A percentile compares a stretch with the other conserved stretches of the same genome.
Evolutionary conservation across 2,329 filamentous ascomycete genomes (phyloP).

Genomic region (Chaetomiaceae sp.): DNA sequence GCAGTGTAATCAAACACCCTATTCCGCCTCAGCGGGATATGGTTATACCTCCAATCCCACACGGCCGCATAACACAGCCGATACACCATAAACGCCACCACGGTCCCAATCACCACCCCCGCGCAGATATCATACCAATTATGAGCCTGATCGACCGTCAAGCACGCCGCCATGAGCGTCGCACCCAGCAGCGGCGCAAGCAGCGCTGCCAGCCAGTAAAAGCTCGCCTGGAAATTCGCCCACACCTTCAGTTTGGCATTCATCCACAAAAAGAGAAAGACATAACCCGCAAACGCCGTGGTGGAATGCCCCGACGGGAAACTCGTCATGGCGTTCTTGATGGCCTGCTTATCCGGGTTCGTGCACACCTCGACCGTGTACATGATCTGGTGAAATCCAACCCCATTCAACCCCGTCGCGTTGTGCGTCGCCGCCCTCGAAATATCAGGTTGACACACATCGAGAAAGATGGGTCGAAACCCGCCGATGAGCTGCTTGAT

Average conservation of each 20-base stretch:
- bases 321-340: slow-evolving; percentile 59
- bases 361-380: slow-evolving; percentile 62
- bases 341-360: slow-evolving; percentile 44
- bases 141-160: slow-evolving; percentile 63
- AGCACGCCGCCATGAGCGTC: slow-evolving; percentile 52
- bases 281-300: slow-evolving; percentile 58
- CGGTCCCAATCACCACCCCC: slow-evolving; percentile 56
- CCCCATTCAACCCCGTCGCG: slow-evolving; percentile 37
- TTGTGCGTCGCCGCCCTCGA: slow-evolving; percentile 39
- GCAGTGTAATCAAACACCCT: slow-evolving; percentile 30
- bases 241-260: slow-evolving; percentile 71
- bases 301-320: slow-evolving; percentile 68
- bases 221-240: slow-evolving; percentile 59
- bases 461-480: slow-evolving; percentile 66
- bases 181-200: slow-evolving; percentile 56
- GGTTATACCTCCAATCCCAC: slow-evolving; percentile 63
- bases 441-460: slow-evolving; percentile 57
- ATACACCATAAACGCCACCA: slow-evolving; percentile 58
- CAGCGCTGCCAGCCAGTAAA: slow-evolving; percentile 61
- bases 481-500: slow-evolving; percentile 72
- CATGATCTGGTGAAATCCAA: slow-evolving; percentile 57
- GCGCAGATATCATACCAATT: slow-evolving; percentile 67
- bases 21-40: slow-evolving; percentile 52
- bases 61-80: slow-evolving; percentile 62
- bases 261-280: slow-evolving; percentile 63